phyloP scores from a whole-genome alignment of 371 early-diverging fungal species.

The Racocetra persica region DNA sequence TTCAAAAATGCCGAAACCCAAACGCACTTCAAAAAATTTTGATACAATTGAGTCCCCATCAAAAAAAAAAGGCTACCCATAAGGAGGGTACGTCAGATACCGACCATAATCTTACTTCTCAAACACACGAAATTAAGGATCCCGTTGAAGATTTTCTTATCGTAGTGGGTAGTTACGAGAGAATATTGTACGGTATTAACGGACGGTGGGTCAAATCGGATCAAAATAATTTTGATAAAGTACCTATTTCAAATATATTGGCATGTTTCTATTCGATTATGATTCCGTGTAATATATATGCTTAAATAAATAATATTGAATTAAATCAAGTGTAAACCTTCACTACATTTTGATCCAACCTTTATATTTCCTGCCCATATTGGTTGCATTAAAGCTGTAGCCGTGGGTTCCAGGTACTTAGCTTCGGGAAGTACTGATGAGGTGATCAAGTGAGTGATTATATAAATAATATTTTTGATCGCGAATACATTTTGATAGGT shows the following conservation, averaged over 20 bases:
- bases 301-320: neutral
- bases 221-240: neutral
- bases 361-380: conserved; percentile 97
- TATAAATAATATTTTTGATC: no score
- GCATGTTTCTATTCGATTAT: neutral
- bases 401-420: conserved; percentile 77
- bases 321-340: conserved; percentile 45
- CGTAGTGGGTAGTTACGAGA: conserved; percentile 93
- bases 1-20: no score
- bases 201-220: conserved; percentile 60
- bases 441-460: conserved; percentile 70
- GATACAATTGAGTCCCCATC: no score
- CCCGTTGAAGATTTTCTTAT: conserved; percentile 62
- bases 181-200: conserved; percentile 92
- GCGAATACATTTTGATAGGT: no score
- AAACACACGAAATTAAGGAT: no score
- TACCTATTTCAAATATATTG: neutral
- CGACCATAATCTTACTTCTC: no score
- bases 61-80: no score
- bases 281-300: neutral
- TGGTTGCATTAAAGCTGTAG: conserved; percentile 87
- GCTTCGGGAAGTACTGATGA: conserved; percentile 98
- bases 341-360: conserved; percentile 67
- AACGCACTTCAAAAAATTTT: no score
- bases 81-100: no score